Conservation (phyloP, 2,329 filamentous ascomycete genomes). For the Paecilomyces sp. region DNA sequence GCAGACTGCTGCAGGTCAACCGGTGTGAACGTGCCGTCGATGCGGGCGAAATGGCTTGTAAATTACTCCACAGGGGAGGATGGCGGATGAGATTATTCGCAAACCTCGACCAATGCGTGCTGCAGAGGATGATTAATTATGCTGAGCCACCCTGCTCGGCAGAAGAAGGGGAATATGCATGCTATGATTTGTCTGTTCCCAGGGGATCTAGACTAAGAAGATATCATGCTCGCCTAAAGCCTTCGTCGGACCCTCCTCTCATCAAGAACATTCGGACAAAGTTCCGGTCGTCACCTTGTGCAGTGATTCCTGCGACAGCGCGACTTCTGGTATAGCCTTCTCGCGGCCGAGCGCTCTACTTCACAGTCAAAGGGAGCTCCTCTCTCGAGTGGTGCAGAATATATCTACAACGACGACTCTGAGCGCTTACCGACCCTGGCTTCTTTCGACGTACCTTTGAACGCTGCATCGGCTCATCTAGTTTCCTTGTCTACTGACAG, state of each 20-base stretch:
- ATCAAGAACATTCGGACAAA: neutral
- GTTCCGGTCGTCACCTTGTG: neutral
- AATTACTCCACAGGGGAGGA: neutral
- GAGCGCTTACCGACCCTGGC: neutral
- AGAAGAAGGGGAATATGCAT: neutral
- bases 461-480: neutral
- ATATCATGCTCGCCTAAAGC: neutral
- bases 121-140: neutral
- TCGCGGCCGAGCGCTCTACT: neutral
- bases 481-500: neutral
- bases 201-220: neutral
- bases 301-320: neutral
- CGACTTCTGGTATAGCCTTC: neutral
- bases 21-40: neutral
- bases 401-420: neutral
- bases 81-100: neutral
- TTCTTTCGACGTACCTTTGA: neutral
- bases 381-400: neutral
- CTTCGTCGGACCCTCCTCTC: neutral
- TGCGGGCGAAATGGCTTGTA: neutral
- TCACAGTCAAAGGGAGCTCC: neutral
- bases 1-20: neutral
- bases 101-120: neutral
- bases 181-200: neutral
- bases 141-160: neutral